Conservation (phyloP, 805 yeast genomes). For the Pichia californica region DNA sequence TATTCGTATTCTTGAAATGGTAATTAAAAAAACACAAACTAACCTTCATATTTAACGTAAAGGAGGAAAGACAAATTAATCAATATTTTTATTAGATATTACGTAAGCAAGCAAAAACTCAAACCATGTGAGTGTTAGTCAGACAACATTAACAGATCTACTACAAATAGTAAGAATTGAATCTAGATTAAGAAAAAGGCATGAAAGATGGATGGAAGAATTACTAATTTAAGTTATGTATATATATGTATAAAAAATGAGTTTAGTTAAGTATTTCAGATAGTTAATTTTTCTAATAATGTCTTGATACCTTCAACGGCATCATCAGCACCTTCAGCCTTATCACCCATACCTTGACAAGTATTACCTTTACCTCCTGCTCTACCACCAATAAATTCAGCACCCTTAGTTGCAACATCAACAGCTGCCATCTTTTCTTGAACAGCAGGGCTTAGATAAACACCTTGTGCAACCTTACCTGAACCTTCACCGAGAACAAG, state of each 20-base stretch:
- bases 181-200: too few species aligned
- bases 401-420: conserved; percentile 66
- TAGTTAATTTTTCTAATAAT: conserved; percentile 51
- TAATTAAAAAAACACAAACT: too few species aligned
- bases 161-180: too few species aligned
- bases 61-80: too few species aligned
- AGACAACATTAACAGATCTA: too few species aligned
- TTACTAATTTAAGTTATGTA: too few species aligned
- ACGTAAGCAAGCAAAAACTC: too few species aligned
- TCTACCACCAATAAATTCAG: conserved; percentile 82
- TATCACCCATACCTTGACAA: conserved; percentile 95
- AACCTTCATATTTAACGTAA: too few species aligned
- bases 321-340: conserved; percentile 55
- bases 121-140: too few species aligned
- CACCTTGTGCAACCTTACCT: conserved; percentile 88
- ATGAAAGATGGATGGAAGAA: too few species aligned
- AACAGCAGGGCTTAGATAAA: conserved; percentile 72
- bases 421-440: conserved; percentile 62
- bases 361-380: conserved; percentile 98
- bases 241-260: background rate
- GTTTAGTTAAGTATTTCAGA: conserved; percentile 12
- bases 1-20: too few species aligned
- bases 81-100: too few species aligned
- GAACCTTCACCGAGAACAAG: conserved; percentile 58
- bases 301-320: conserved; percentile 70